phyloP scores from a whole-genome alignment of 2,329 filamentous ascomycete species.

The Blastomyces percursus region DNA sequence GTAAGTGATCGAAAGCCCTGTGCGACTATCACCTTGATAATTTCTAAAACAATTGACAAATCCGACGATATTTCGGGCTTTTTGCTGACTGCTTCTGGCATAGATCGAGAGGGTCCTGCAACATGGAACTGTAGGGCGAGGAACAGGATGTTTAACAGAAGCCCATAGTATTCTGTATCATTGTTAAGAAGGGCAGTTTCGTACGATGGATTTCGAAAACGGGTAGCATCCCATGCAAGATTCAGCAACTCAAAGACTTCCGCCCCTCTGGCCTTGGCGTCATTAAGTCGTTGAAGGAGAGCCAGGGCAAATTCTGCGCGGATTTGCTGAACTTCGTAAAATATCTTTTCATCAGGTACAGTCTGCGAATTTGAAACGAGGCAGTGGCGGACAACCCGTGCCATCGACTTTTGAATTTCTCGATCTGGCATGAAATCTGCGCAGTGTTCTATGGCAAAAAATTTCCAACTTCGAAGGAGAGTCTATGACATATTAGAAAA shows the following conservation, averaged over 20 bases:
- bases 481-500: conserved; percentile 38
- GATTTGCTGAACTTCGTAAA: conserved; percentile 62
- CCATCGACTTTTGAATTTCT: conserved; percentile 56
- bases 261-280: conserved; percentile 38
- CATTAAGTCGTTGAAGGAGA: conserved; percentile 67
- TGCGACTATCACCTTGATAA: conserved; percentile 67
- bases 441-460: conserved; percentile 73
- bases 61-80: conserved; percentile 31
- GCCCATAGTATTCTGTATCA: conserved; percentile 64
- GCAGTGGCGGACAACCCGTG: conserved; percentile 65
- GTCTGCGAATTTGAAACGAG: conserved; percentile 63
- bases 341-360: conserved; percentile 68
- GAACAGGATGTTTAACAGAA: conserved; percentile 73
- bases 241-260: conserved; percentile 46
- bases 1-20: conserved; percentile 74
- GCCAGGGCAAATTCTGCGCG: conserved; percentile 73
- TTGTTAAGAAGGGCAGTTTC: conserved; percentile 47
- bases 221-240: conserved; percentile 51
- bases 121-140: conserved; percentile 55
- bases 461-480: conserved; percentile 81
- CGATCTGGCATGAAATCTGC: conserved; percentile 45
- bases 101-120: conserved; percentile 24
- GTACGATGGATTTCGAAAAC: conserved; percentile 45
- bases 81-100: conserved; percentile 26
- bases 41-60: conserved; percentile 58